phyloP scores from a whole-genome alignment of 2,329 filamentous ascomycete genomes.

The Fusarium torulosum region DNA sequence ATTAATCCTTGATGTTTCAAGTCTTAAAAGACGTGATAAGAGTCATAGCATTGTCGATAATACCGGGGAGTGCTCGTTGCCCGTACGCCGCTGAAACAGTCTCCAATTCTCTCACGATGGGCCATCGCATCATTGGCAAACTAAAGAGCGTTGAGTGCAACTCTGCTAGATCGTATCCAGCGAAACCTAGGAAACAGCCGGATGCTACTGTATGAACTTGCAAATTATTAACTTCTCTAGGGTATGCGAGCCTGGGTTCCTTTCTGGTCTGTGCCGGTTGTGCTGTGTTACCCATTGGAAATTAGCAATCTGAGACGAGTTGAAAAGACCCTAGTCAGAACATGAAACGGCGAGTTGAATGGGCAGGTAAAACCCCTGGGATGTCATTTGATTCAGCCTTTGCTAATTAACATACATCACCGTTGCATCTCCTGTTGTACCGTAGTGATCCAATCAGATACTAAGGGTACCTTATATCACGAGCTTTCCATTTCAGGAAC shows the following conservation, averaged over 20 bases:
- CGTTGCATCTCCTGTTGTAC: neutral
- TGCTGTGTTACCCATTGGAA: constrained; percentile 33
- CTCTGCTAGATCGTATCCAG: constrained; percentile 17
- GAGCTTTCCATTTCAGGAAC: constrained; percentile 19
- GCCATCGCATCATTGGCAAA: constrained; percentile 7
- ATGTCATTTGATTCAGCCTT: neutral
- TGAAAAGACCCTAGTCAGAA: constrained; percentile 30
- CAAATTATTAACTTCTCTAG: constrained; percentile 7
- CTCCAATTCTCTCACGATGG: constrained; percentile 5
- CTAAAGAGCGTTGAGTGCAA: constrained; percentile 13
- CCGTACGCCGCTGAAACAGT: constrained; percentile 18
- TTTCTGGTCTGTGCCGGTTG: constrained; percentile 20
- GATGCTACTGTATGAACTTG: neutral
- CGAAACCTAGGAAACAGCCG: constrained; percentile 9
- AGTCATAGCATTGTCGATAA: constrained; percentile 39
- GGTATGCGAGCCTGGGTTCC: constrained; percentile 20
- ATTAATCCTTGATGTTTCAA: constrained; percentile 32
- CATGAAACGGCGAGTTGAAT: constrained; percentile 43
- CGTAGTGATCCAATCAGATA: constrained; percentile 10
- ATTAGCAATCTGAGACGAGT: constrained; percentile 48
- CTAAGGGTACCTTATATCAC: constrained; percentile 5
- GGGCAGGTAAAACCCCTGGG: constrained; percentile 24
- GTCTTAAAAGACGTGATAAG: constrained; percentile 30
- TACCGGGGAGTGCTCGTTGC: constrained; percentile 27
- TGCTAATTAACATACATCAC: constrained; percentile 3